Evolutionary conservation across 805 yeast genomes (phyloP), one percentile per base, ranked within the genome.

Genomic region (Candida suzukii): DNA sequence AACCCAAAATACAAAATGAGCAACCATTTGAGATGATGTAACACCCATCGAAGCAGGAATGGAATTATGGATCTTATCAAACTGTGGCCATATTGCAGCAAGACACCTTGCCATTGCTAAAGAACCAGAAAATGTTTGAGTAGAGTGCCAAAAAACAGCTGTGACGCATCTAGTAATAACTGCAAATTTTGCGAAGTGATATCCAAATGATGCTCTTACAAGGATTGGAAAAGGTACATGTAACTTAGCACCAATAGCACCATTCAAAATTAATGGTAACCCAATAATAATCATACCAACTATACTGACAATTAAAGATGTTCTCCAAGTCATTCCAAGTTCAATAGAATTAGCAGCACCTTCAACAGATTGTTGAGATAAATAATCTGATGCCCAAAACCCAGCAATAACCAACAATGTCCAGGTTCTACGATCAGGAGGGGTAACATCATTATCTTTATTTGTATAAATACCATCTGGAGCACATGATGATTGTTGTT

Each of bases 201-300:
- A 58, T 4, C 63, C 58, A 41, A 58, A 59, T 14, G 61, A 55
- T 17, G 66, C 55, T 41, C 68, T 51, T 42, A 53, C 55, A 22
- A 48, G 49, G 2, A 63, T 46, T 6, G 69, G 64, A 46, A 64
- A 65, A 2, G 67, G 66, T 16, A 64, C 54, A 28, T 63, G 65
- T 13, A 58, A 54, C 27, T 48, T 52, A 6, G 67, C 61, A 36
- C 68, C 68, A 37, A 58, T 51, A 6, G 53, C 53, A 36, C 61
- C 63, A 39, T 59, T 57, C 9, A 57, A 36, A 17, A 49, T 44
- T 21, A 52, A 38, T 14, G 50, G 52, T 12, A 46, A 19, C 26
- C 53, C 52, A 22, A 52, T 49, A 17, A 51, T 36, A 11, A 49
- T 28, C 46, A 49, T 48, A 20, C 55, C 57, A 4, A 52, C 46